Evolutionary conservation across 2,329 filamentous ascomycete genomes (phyloP), one percentile per base, ranked within the genome.

Genomic region (Thielaviopsis populi): DNA sequence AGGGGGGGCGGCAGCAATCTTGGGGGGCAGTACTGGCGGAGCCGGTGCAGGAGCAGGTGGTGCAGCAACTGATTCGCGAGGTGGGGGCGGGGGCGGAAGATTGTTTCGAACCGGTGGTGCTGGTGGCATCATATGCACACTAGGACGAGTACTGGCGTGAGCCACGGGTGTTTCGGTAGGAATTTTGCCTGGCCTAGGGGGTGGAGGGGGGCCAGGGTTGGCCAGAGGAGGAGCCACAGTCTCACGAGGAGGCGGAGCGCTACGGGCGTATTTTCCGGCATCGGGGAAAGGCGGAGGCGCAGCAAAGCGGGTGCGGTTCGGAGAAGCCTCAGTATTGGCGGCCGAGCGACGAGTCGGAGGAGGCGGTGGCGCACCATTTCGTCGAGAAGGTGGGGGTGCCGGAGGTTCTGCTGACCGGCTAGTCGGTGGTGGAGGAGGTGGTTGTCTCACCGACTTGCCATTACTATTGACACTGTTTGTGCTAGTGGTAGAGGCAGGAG

Each of bases 201-300:
- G 65, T 11, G 65, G 65, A 15, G 65, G 65, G 4, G 65, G 65
- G 17, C 65, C 65, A 40, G 65, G 62, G 22, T 66, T 53, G 10
- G 65, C 65, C n/a, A 66, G 22, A 24, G 61, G 62, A 13, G 62
- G 27, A 17, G 59, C 58, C 1, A 58, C 24, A n/a, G 58, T 41
- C n/a, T 46, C 43, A 19, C 64, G 67, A 24, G 66, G 66, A 6
- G 65, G 65, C 3, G 58, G 64, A 10, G 63, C 56, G 19, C 73
- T 80, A 75, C 85, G 79, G 2, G 87, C 90, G 71, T 84, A 94
- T 74, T 89, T 95, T 43, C 94, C 94, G 65, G 94, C 94, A 73
- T 96, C 91, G 63, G 89, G 84, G 66, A 97, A 75, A 1, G 92
- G 89, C 41, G 94, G 94, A 56, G 94, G 94, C 8, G 89, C 92